Conservation (phyloP, 495 filamentous ascomycete species). For the Tuber umbilicatum region DNA sequence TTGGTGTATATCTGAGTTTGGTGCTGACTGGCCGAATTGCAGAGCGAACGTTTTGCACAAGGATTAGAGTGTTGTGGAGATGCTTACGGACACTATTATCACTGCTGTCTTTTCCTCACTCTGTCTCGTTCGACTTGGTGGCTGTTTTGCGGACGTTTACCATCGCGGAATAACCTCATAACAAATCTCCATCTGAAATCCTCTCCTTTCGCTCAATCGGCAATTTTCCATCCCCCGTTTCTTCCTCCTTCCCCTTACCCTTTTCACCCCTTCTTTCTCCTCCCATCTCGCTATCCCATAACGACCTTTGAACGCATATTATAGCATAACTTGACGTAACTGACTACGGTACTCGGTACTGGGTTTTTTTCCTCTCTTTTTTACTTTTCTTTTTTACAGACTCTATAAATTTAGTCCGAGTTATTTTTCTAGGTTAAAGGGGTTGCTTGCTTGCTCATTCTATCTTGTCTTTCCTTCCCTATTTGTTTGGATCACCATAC, state of each 20-base stretch:
- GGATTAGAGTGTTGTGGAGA: conserved; percentile 14
- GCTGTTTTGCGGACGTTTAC: background rate
- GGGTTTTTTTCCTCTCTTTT: background rate
- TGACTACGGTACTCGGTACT: background rate
- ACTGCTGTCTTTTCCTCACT: background rate
- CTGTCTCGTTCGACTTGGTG: background rate
- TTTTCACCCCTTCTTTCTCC: too few species aligned
- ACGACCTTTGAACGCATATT: background rate
- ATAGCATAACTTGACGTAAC: background rate
- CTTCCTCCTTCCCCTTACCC: background rate
- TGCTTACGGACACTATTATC: background rate
- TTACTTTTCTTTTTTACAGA: background rate
- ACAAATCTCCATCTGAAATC: background rate
- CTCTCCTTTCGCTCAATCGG: background rate
- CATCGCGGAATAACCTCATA: background rate
- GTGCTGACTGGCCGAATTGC: conserved; percentile 14
- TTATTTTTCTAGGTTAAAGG: background rate
- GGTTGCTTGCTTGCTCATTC: background rate
- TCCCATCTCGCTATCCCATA: background rate
- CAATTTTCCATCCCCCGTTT: background rate
- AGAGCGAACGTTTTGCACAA: conserved; percentile 36
- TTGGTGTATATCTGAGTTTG: background rate
- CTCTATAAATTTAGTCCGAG: background rate
- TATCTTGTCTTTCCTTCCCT: background rate
- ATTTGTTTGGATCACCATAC: background rate